Base-by-base conservation (phyloP, 2,329 filamentous ascomycete species). In the Aspergillus neotritici region DNA sequence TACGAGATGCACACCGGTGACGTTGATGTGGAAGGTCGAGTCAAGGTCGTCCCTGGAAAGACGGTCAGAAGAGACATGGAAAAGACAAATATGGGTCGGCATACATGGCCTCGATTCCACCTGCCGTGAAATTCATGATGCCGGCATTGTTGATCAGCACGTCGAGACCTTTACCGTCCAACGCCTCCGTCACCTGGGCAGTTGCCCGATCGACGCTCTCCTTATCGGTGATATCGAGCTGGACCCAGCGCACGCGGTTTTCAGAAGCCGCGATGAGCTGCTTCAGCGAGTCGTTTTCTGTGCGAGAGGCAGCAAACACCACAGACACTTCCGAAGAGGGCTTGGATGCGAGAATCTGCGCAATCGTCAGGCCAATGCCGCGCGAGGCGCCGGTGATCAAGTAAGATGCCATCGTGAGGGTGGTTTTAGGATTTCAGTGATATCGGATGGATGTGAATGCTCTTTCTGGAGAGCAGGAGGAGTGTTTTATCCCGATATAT, bases 231-330 rank as follows among this genome's bases (percentile, higher is more conserved):
- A 69, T 57, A 15, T 70, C 65, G 5, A 71, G 53, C 15, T 55
- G 49, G 21, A 73, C 46, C 15, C 63, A 49, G 0, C 56, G 35
- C 21, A 73, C 55, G 4, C 64, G 61, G 8, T 59, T 63, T 4
- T 52, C 32, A 2, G 62, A 63, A 4, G 54, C 48, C 15, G 56
- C 37, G 6, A 63, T 54, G 1, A 72, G 47, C 34, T 64, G 50
- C 11, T 64, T 47, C 2, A 74, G 50, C 3, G 46, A 50, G 7
- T 31, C 41, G 1, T 56, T 45, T 12, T 51, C 31, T n/a, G 51
- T 55, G 12, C 71, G 65, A 4, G 63, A 57, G 1, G 66, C 54
- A 2, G 70, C 68, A 40, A 73, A 65, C 41, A 74, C 46, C n/a
- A 57, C 61, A 36, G 56, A 48, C 17, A 69, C 59, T 34, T 68